Evolutionary conservation across 306 rosid genomes (phyloP).

Genomic region (Lupinus albus): DNA sequence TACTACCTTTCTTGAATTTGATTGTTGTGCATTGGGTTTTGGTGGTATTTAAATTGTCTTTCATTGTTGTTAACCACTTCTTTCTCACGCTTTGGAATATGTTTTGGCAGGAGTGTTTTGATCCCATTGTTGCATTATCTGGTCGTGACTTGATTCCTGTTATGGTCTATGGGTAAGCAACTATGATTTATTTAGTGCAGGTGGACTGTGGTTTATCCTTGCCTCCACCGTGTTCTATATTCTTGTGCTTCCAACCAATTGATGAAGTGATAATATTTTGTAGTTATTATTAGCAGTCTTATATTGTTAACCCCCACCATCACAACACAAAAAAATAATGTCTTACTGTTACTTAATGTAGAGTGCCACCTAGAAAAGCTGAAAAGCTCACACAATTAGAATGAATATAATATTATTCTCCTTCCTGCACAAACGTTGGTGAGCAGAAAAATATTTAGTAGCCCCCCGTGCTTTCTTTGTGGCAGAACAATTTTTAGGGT

Average conservation of each 20-base stretch:
- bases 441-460: background rate
- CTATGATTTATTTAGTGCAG: conserved; percentile 22
- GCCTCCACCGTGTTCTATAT: background rate
- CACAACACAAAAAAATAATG: background rate
- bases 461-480: conserved; percentile 20
- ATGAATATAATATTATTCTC: conserved; percentile 1
- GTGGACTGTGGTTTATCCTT: conserved; percentile 4
- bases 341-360: background rate
- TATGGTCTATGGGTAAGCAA: conserved; percentile 94
- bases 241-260: conserved; percentile 4
- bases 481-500: conserved; percentile 1
- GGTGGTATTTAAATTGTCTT: conserved; percentile 18
- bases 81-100: conserved; percentile 27
- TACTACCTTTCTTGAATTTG: background rate
- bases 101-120: conserved; percentile 91
- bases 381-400: conserved; percentile 35
- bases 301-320: background rate
- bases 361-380: conserved; percentile 4
- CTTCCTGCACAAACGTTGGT: background rate
- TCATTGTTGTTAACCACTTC: conserved; percentile 27
- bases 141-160: conserved; percentile 99
- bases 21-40: background rate
- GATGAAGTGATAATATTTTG: background rate
- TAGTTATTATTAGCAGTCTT: background rate
- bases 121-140: conserved; percentile 91